A percentile compares a stretch with the other conserved stretches of the same genome.
phyloP scores from a whole-genome alignment of 2,329 filamentous ascomycete species.

The Erysiphe pulchra region DNA sequence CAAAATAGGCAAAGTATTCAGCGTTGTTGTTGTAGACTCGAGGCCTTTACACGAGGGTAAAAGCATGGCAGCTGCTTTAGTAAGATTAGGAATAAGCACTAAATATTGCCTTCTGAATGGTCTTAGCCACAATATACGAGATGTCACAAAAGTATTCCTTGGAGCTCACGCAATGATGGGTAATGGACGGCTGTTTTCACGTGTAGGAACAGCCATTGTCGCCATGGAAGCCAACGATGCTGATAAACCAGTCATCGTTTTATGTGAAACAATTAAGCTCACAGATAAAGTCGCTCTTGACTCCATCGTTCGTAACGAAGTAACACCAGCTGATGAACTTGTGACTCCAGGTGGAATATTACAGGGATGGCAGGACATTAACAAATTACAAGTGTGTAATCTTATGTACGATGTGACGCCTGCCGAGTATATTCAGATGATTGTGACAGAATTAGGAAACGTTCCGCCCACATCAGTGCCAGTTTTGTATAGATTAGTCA shows the following conservation, averaged over 20 bases:
- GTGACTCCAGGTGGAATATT: constrained; percentile 16
- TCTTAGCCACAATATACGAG: constrained; percentile 45
- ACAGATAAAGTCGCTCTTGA: constrained; percentile 73
- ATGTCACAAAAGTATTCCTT: constrained; percentile 39
- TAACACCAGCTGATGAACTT: constrained; percentile 49
- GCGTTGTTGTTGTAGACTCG: constrained; percentile 63
- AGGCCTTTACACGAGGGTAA: constrained; percentile 44
- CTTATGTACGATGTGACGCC: constrained; percentile 84
- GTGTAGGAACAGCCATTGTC: constrained; percentile 65
- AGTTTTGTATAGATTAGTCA: constrained; percentile 36
- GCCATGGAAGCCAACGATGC: constrained; percentile 58
- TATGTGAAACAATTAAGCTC: constrained; percentile 91
- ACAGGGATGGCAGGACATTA: constrained; percentile 28
- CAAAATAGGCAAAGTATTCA: constrained; percentile 44
- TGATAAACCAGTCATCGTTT: constrained; percentile 60
- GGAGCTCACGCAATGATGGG: constrained; percentile 89
- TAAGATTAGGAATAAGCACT: constrained; percentile 41
- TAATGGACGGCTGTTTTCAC: constrained; percentile 73
- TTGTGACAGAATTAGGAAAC: constrained; percentile 77
- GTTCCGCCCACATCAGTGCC: constrained; percentile 70
- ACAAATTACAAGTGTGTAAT: constrained; percentile 36
- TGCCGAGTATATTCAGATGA: constrained; percentile 61
- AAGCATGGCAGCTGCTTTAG: constrained; percentile 44
- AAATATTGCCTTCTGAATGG: constrained; percentile 63
- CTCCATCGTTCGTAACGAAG: constrained; percentile 83